Evolutionary conservation across 2,329 filamentous ascomycete species (phyloP).

Genomic region (Pseudogymnoascus sp.): DNA sequence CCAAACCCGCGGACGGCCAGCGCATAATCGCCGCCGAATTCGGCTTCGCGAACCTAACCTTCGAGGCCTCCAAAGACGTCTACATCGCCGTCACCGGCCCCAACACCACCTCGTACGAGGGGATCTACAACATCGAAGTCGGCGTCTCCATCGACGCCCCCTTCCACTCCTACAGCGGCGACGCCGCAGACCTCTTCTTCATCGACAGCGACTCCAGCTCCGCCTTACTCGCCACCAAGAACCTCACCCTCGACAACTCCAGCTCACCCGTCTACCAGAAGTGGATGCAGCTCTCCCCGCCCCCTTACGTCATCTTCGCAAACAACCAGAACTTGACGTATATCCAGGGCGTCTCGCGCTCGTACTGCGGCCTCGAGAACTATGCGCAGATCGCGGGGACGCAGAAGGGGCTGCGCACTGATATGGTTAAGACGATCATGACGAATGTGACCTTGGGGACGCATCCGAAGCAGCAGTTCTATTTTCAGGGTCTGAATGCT

Average conservation of each 20-base stretch:
- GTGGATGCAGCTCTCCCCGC: constrained; percentile 48
- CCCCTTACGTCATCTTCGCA: constrained; percentile 73
- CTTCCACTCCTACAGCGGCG: constrained; percentile 55
- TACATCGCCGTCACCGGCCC: constrained; percentile 72
- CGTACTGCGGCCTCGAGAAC: constrained; percentile 69
- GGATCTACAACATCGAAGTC: constrained; percentile 70
- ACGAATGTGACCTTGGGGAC: constrained; percentile 57
- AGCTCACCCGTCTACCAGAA: constrained; percentile 40
- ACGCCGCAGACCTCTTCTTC: constrained; percentile 49
- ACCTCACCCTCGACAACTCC: constrained; percentile 48
- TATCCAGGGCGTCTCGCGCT: constrained; percentile 64
- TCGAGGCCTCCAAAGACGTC: constrained; percentile 56
- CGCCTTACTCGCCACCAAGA: constrained; percentile 69
- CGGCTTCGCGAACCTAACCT: constrained; percentile 40
- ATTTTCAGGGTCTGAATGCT: constrained; percentile 64
- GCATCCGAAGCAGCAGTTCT: constrained; percentile 80
- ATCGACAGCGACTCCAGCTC: constrained; percentile 78
- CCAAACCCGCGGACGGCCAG: constrained; percentile 14
- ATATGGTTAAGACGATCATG: constrained; percentile 50
- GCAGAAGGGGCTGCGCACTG: constrained; percentile 39
- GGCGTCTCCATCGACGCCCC: constrained; percentile 72
- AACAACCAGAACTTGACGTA: constrained; percentile 50
- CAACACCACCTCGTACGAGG: constrained; percentile 44
- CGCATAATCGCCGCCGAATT: constrained; percentile 16
- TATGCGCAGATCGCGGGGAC: constrained; percentile 54